These are phyloP conservation scores for Pluteus cervinus DNA, from an alignment of 768 basidiomycete genomes.

Conservation along the genomic window DNA sequence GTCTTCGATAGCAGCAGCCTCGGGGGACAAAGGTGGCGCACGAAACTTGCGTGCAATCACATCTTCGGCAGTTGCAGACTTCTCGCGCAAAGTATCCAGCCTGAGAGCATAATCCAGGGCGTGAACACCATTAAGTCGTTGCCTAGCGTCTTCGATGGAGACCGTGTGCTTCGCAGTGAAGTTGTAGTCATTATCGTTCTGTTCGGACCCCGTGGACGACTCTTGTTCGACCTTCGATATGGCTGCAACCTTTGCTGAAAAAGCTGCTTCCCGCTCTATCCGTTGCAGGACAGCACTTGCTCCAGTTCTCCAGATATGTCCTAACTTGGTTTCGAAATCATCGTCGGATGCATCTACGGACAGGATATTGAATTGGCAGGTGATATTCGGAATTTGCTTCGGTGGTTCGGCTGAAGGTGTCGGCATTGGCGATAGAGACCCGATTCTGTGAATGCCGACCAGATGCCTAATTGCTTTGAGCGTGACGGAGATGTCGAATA, in stretches of 20 bases:
- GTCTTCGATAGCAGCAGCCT: slow-evolving; percentile 21
- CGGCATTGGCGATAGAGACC: slow-evolving; percentile 48
- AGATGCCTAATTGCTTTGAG: slow-evolving; percentile 75
- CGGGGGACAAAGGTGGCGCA: slow-evolving; percentile 22
- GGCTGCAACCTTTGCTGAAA: slow-evolving; percentile 69
- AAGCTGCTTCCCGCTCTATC: slow-evolving; percentile 73
- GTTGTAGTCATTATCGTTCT: slow-evolving; percentile 46
- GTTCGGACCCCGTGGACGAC: slow-evolving; percentile 15
- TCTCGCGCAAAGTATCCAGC: slow-evolving; percentile 37
- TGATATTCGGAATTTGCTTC: slow-evolving; percentile 62
- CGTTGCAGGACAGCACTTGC: slow-evolving; percentile 64
- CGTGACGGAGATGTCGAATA: slow-evolving; percentile 62
- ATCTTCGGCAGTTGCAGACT: slow-evolving; percentile 45
- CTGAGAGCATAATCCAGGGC: slow-evolving; percentile 68
- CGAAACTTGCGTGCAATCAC: slow-evolving; percentile 37
- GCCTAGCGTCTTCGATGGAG: slow-evolving; percentile 63
- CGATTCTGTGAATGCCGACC: slow-evolving; percentile 42
- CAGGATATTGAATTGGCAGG: slow-evolving; percentile 51
- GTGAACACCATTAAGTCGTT: slow-evolving; percentile 63
- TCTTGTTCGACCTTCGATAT: slow-evolving; percentile 42
- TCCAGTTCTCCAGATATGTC: slow-evolving; percentile 69
- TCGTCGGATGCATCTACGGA: slow-evolving; percentile 81
- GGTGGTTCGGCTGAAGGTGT: slow-evolving; percentile 66
- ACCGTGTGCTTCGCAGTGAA: slow-evolving; percentile 64
- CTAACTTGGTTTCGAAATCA: slow-evolving; percentile 72